Percentiles rank a stretch among this genome's conserved stretches.
These are phyloP conservation scores for Acanthochlamys bracteata DNA, from an alignment of 106 monocot species.

Conservation along the genomic window DNA sequence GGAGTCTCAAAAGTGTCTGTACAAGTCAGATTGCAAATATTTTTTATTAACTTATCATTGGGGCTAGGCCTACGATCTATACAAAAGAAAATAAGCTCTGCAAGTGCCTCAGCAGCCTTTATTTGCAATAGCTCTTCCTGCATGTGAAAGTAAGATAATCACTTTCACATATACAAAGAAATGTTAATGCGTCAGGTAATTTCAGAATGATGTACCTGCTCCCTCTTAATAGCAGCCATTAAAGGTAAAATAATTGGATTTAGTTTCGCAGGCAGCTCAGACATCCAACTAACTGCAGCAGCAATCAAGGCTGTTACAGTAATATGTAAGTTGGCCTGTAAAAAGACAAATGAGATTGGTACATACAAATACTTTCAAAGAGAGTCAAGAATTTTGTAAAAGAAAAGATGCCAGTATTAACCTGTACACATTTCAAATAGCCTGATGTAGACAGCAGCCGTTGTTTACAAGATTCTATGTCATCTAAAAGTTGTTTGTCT, in stretches of 20 bases:
- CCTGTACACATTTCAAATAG: slow-evolving; percentile 96
- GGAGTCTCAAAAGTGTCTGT: slow-evolving; percentile 79
- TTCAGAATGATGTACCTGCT: too few relatives aligned
- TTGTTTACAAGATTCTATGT: slow-evolving; percentile 63
- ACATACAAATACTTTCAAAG: neutral
- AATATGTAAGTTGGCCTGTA: slow-evolving; percentile 94
- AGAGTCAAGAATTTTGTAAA: neutral
- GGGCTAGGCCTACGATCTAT: slow-evolving; percentile 86
- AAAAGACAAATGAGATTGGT: neutral
- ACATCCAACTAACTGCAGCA: slow-evolving; percentile 86
- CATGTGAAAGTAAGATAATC: too few relatives aligned
- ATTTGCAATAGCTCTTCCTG: slow-evolving; percentile 94
- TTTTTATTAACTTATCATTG: slow-evolving; percentile 90
- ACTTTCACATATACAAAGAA: too few relatives aligned
- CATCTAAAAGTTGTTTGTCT: slow-evolving; percentile 34
- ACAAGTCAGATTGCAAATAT: slow-evolving; percentile 73
- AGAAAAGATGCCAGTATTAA: slow-evolving; percentile 1
- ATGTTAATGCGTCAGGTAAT: too few relatives aligned
- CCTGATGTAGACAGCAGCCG: slow-evolving; percentile 71
- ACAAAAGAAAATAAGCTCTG: slow-evolving; percentile 75
- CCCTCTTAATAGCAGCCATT: slow-evolving; percentile 94
- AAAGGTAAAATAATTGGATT: slow-evolving; percentile 96
- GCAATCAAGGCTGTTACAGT: slow-evolving; percentile 78
- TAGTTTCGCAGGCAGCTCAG: slow-evolving; percentile 68
- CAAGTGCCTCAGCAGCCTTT: slow-evolving; percentile 84